A percentile compares a stretch with the other conserved stretches of the same genome.
phyloP scores from a whole-genome alignment of 2,329 filamentous ascomycete species.

The Neonectria magnoliae region DNA sequence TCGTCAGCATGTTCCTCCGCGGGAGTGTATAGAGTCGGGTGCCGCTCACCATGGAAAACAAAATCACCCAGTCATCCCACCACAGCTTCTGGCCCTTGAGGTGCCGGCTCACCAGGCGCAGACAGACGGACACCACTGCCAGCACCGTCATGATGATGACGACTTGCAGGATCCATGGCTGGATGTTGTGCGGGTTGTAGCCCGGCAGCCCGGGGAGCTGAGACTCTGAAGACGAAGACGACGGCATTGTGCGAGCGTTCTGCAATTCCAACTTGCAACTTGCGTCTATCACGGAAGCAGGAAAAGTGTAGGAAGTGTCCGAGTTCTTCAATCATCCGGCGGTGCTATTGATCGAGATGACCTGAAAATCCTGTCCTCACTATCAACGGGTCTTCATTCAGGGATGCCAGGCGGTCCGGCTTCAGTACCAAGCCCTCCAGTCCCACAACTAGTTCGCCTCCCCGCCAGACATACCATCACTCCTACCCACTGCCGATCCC shows the following conservation, averaged over 20 bases:
- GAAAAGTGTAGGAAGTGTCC: not conserved
- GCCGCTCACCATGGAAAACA: conserved; percentile 57
- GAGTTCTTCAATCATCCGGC: not conserved
- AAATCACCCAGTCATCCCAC: conserved; percentile 62
- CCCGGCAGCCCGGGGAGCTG: conserved; percentile 37
- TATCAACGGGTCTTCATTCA: no score
- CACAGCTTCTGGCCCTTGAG: conserved; percentile 56
- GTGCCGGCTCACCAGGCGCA: conserved; percentile 54
- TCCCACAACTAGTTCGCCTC: not conserved
- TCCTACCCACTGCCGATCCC: not conserved
- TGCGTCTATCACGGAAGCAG: not conserved
- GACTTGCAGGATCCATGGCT: conserved; percentile 55
- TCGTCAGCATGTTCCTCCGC: not conserved
- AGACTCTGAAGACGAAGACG: conserved; percentile 29
- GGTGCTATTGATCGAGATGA: not conserved
- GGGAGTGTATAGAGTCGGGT: no score
- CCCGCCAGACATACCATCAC: not conserved
- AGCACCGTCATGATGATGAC: conserved; percentile 54
- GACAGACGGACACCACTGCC: conserved; percentile 49
- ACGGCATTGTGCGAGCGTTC: conserved; percentile 21
- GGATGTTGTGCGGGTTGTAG: conserved; percentile 46
- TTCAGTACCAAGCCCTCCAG: not conserved
- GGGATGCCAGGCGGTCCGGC: not conserved
- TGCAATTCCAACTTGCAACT: not conserved
- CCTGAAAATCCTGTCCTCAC: not conserved